phyloP scores from a whole-genome alignment of 2,329 filamentous ascomycete genomes.

The Aspergillus neoniger region DNA sequence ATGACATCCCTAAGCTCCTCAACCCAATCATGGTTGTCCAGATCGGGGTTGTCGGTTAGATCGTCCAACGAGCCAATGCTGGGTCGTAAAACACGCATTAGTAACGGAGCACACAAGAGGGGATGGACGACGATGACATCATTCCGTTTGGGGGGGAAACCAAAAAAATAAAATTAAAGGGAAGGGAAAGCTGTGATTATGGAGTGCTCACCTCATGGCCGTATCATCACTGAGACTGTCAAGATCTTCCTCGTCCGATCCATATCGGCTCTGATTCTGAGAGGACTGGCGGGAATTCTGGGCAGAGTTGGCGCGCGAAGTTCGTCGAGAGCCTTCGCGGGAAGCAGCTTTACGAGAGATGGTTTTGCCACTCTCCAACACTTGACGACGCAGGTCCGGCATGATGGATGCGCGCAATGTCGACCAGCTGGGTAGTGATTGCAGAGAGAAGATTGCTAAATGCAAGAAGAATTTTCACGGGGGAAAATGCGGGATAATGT shows the following conservation, averaged over 20 bases:
- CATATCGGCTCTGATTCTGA: slow-evolving; percentile 55
- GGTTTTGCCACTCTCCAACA: slow-evolving; percentile 66
- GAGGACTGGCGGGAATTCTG: slow-evolving; percentile 57
- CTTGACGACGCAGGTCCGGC: slow-evolving; percentile 57
- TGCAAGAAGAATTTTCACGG: background rate
- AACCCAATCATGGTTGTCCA: slow-evolving; percentile 60
- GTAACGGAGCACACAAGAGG: slow-evolving; percentile 10
- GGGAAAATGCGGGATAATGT: background rate
- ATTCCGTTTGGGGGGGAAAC: slow-evolving; percentile 28
- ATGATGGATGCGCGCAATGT: slow-evolving; percentile 30
- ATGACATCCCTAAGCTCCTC: slow-evolving; percentile 66
- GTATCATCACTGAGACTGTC: slow-evolving; percentile 60
- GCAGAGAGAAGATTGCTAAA: background rate
- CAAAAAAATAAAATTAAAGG: slow-evolving; percentile 12
- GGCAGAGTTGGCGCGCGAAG: slow-evolving; percentile 55
- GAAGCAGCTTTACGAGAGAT: slow-evolving; percentile 63
- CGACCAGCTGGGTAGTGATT: background rate
- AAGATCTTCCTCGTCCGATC: slow-evolving; percentile 61
- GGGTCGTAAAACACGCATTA: slow-evolving; percentile 15
- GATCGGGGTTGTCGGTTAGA: slow-evolving; percentile 56
- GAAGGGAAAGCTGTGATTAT: slow-evolving; percentile 1
- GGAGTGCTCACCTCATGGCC: slow-evolving; percentile 54
- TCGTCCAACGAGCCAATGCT: slow-evolving; percentile 70
- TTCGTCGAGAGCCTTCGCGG: slow-evolving; percentile 54
- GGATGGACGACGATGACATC: slow-evolving; percentile 33